A percentile compares a stretch with the other conserved stretches of the same genome.
Evolutionary conservation across 805 yeast species (phyloP).

Genomic region (Lipomyces anomalus): DNA sequence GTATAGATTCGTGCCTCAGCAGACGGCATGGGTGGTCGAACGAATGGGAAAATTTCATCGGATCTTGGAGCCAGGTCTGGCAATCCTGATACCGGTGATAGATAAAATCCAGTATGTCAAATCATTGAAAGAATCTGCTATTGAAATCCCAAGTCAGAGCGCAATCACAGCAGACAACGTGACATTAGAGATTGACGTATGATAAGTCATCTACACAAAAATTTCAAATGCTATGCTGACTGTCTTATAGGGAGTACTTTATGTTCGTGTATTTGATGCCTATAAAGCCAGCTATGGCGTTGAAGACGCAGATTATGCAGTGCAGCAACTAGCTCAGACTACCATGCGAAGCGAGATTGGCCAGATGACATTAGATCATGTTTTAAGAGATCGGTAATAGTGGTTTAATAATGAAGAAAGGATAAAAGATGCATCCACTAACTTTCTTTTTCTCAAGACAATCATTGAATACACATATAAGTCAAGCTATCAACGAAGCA

Average conservation of each 20-base stretch:
- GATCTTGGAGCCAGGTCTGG: slow-evolving; percentile 69
- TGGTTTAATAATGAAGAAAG: too few species aligned
- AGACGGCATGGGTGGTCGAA: slow-evolving; percentile 86
- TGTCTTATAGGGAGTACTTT: slow-evolving; percentile 54
- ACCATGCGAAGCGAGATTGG: slow-evolving; percentile 90
- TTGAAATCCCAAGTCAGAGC: slow-evolving; percentile 76
- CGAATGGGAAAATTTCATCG: slow-evolving; percentile 80
- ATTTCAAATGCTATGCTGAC: background rate
- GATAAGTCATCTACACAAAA: background rate
- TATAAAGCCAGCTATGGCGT: slow-evolving; percentile 84
- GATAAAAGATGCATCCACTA: background rate
- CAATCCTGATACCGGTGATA: slow-evolving; percentile 62
- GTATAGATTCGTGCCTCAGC: slow-evolving; percentile 77
- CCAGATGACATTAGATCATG: slow-evolving; percentile 71
- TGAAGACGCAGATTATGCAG: slow-evolving; percentile 81
- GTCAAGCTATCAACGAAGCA: slow-evolving; percentile 75
- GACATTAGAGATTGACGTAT: slow-evolving; percentile 63
- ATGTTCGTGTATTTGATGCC: slow-evolving; percentile 71
- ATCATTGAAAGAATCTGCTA: slow-evolving; percentile 75
- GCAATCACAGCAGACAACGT: slow-evolving; percentile 86
- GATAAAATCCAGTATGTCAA: slow-evolving; percentile 79
- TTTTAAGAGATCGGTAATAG: slow-evolving; percentile 56
- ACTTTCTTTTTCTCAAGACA: slow-evolving; percentile 33
- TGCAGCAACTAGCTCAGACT: slow-evolving; percentile 80
- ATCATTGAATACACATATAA: slow-evolving; percentile 63